A percentile compares a stretch with the other conserved stretches of the same genome.
phyloP scores from a whole-genome alignment of 1,284 basidiomycete species.

The Sphagnurus paluster region DNA sequence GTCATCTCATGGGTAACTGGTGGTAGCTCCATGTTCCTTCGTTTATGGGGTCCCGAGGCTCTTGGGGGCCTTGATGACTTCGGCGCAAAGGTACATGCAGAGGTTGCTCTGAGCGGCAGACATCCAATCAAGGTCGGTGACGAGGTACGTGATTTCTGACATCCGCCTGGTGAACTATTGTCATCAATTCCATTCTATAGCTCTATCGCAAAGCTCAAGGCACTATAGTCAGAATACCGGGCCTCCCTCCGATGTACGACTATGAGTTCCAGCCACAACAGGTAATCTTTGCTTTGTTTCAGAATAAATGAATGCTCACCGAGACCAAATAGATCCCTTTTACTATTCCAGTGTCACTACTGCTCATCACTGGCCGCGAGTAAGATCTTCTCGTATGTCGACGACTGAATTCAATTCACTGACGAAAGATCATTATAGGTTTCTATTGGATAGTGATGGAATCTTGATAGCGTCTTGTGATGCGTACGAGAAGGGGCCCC shows the following conservation, averaged over 20 bases:
- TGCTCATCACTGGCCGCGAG: slow-evolving; percentile 10
- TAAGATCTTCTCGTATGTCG: neutral
- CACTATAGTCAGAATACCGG: slow-evolving; percentile 11
- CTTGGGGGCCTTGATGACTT: slow-evolving; percentile 22
- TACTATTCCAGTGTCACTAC: slow-evolving; percentile 1
- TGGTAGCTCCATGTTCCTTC: slow-evolving; percentile 16
- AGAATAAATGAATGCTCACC: neutral
- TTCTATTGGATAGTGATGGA: slow-evolving; percentile 10
- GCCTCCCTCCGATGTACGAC: slow-evolving; percentile 23
- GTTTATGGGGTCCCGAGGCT: slow-evolving; percentile 22
- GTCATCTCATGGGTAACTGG: slow-evolving; percentile 21
- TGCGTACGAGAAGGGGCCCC: slow-evolving; percentile 15
- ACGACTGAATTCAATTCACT: neutral
- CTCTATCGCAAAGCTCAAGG: slow-evolving; percentile 11
- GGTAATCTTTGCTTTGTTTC: neutral
- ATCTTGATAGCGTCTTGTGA: slow-evolving; percentile 13
- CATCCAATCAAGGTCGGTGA: too few relatives aligned
- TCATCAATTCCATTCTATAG: too few relatives aligned
- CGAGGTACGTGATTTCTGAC: too few relatives aligned
- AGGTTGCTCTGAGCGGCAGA: too few relatives aligned
- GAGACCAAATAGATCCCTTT: slow-evolving; percentile 5
- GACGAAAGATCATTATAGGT: slow-evolving; percentile 3
- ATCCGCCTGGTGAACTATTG: too few relatives aligned
- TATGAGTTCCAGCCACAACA: slow-evolving; percentile 23
- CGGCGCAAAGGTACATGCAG: slow-evolving; percentile 18